Percentiles rank a stretch among this genome's conserved stretches.
Conservation (phyloP, 2,329 filamentous ascomycete species). For the Gliomastix tumulicola region DNA sequence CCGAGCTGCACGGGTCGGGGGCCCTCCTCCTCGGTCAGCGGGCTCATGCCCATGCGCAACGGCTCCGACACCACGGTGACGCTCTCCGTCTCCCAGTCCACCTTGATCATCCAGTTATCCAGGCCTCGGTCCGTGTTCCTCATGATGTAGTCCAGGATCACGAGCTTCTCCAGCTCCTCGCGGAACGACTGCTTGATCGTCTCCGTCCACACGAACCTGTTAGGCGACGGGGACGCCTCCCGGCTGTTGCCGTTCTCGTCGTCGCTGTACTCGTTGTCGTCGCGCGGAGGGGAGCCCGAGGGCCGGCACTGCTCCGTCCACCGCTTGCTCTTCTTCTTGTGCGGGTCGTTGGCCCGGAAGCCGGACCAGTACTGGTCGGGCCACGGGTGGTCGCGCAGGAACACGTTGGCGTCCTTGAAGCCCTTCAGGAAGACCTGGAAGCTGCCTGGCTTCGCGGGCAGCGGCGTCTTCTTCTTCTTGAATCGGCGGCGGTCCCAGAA, state of each 20-base stretch:
- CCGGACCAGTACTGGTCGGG: conserved; percentile 76
- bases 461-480: conserved; percentile 76
- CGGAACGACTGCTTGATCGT: conserved; percentile 83
- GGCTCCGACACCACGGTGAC: conserved; percentile 85
- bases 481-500: conserved; percentile 92
- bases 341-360: conserved; percentile 61
- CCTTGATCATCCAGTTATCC: conserved; percentile 99
- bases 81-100: conserved; percentile 76
- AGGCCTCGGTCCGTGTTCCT: conserved; percentile 93
- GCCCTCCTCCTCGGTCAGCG: conserved; percentile 24
- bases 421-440: conserved; percentile 97
- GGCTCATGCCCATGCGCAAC: conserved; percentile 56
- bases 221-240: conserved; percentile 44
- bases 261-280: conserved; percentile 60
- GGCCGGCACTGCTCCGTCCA: conserved; percentile 84
- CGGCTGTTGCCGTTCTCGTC: conserved; percentile 39
- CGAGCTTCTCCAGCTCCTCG: conserved; percentile 92
- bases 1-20: background rate
- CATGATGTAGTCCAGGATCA: conserved; percentile 99
- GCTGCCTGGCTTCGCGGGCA: conserved; percentile 87
- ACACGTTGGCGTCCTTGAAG: conserved; percentile 94
- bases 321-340: conserved; percentile 57
- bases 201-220: conserved; percentile 79
- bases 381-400: conserved; percentile 93
- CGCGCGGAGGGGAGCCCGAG: conserved; percentile 25